Percentiles rank a stretch among this genome's conserved stretches.
phyloP scores from a whole-genome alignment of 1,284 basidiomycete genomes.

The Bondarzewia mesenterica region DNA sequence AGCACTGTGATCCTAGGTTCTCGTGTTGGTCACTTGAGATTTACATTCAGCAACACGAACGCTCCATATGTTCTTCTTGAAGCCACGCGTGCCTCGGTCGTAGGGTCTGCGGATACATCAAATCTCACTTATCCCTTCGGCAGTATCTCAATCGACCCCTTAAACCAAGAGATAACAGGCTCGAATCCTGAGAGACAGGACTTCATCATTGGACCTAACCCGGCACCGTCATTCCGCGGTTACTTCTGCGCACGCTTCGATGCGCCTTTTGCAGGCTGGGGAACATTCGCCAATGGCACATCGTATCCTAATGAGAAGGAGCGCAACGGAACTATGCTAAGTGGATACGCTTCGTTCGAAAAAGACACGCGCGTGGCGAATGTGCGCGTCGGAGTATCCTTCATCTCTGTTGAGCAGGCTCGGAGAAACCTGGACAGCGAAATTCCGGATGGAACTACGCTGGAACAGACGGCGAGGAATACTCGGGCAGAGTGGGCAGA shows the following conservation, averaged over 20 bases:
- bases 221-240: slow-evolving; percentile 46
- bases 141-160: slow-evolving; percentile 39
- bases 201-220: slow-evolving; percentile 56
- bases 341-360: slow-evolving; percentile 52
- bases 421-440: slow-evolving; percentile 52
- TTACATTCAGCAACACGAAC: slow-evolving; percentile 47
- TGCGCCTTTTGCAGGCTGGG: slow-evolving; percentile 35
- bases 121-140: slow-evolving; percentile 62
- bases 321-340: slow-evolving; percentile 38
- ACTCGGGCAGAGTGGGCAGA: slow-evolving; percentile 66
- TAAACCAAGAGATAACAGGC: slow-evolving; percentile 53
- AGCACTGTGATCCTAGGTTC: slow-evolving; percentile 54
- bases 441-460: slow-evolving; percentile 47
- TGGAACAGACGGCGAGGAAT: slow-evolving; percentile 53
- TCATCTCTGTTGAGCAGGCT: slow-evolving; percentile 74
- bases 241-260: slow-evolving; percentile 77
- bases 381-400: slow-evolving; percentile 69
- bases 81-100: slow-evolving; percentile 54
- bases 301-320: slow-evolving; percentile 20
- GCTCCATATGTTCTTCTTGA: slow-evolving; percentile 64
- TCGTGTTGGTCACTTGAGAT: slow-evolving; percentile 70
- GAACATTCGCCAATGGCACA: slow-evolving; percentile 43
- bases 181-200: slow-evolving; percentile 72
- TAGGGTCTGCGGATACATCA: slow-evolving; percentile 49
- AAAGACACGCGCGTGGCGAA: slow-evolving; percentile 33